Evolutionary conservation across 257 asterid genomes (phyloP), one percentile per base, ranked within the genome.

Genomic region (Solanum dulcamara): DNA sequence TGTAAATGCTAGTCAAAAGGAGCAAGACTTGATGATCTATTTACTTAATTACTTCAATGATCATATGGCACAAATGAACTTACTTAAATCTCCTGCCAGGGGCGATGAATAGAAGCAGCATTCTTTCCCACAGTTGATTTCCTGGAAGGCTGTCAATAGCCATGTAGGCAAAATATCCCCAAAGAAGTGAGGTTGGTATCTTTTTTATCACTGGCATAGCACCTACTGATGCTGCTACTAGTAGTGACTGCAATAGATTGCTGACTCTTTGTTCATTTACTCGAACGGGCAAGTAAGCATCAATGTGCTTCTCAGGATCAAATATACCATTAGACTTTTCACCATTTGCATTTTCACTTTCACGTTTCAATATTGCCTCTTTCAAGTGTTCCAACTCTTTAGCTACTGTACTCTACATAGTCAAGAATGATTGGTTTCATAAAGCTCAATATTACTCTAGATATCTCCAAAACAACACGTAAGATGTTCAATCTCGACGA

Each of bases 121-220:
- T 89, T 66, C 94, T 90, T 70, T 91, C 94, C 96, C 96, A 93
- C 7, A 91, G 85, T 35, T 93, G 96, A 48, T 91, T 93, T 46
- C 96, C 94, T 0, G 92, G 92, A 48, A 93, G 91, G 84, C 96
- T 93, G 44, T 93, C 96, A 32, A 93, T 92, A 24, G 96, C 96
- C 96, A 92, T 93, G 84, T 93, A 93, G 7, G 93, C 92, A 7
- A 93, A 93, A 68, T 91, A 93, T 46, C 96, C 94, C 94, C 96
- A 91, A 2, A 93, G 91, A 84, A 93, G 92, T 3, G 93, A 93
- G 3, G 93, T 89, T 42, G 96, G 94, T 40, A 93, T 93, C 84
- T 66, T 71, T 50, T 91, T 91, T 44, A 92, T 90, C 22, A 92
- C 81, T 2, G 96, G 96, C 90, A 92, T 86, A 18, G 89, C 92